Conservation (phyloP, 2,329 filamentous ascomycete species). For the Pseudogymnoascus sp. region DNA sequence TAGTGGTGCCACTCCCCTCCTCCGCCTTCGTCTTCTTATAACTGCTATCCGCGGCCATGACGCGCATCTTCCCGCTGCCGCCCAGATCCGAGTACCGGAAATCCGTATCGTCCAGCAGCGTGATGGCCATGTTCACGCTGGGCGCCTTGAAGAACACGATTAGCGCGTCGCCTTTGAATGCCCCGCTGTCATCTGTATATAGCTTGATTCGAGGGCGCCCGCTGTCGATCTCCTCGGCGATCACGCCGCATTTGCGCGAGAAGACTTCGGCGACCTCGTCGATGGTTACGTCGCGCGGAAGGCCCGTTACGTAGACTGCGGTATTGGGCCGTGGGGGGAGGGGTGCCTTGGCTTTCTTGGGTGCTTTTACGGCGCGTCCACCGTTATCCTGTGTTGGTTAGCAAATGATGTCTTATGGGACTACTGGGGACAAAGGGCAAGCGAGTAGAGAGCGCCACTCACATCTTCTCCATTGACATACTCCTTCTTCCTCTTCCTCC, state of each 20-base stretch:
- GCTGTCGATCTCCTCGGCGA: constrained; percentile 89
- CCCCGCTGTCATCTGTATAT: constrained; percentile 72
- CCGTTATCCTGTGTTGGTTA: constrained; percentile 22
- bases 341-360: constrained; percentile 28
- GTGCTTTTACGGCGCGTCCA: constrained; percentile 26
- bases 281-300: constrained; percentile 70
- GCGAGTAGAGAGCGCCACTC: constrained; percentile 22
- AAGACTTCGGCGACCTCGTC: constrained; percentile 80
- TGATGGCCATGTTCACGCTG: constrained; percentile 79
- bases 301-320: constrained; percentile 83
- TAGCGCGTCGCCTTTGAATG: constrained; percentile 89
- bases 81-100: constrained; percentile 57
- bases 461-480: constrained; percentile 44
- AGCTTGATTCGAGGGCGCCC: constrained; percentile 86
- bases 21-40: constrained; percentile 81
- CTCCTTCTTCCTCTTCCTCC: constrained; percentile 45
- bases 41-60: constrained; percentile 78
- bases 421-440: neutral
- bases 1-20: constrained; percentile 15
- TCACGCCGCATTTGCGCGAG: constrained; percentile 76
- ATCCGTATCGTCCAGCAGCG: constrained; percentile 72
- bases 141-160: constrained; percentile 93
- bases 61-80: constrained; percentile 60
- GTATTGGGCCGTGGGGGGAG: constrained; percentile 59
- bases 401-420: neutral